Evolutionary conservation across 148 eudicot genomes (phyloP).

Genomic region (Agrostemma githago): DNA sequence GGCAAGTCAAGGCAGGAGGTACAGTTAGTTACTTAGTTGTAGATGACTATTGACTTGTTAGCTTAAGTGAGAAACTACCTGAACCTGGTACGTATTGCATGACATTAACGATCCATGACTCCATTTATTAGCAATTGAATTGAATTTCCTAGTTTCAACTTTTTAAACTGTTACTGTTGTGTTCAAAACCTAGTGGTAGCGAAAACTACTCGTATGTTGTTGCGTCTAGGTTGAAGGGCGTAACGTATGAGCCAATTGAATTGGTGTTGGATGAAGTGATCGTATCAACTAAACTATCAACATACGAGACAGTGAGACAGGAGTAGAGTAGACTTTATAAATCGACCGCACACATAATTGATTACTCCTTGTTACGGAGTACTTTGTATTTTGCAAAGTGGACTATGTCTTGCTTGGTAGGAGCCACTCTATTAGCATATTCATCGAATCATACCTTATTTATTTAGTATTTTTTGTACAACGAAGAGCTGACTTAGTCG

Average conservation of each 20-base stretch:
- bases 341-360: neutral
- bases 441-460: neutral
- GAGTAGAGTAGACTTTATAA: neutral
- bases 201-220: too few relatives aligned
- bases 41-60: conserved; percentile 3
- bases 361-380: neutral
- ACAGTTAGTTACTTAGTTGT: neutral
- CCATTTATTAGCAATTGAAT: neutral
- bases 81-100: neutral
- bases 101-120: neutral
- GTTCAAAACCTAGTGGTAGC: too few relatives aligned
- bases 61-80: neutral
- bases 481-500: too few relatives aligned
- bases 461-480: too few relatives aligned
- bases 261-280: neutral
- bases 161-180: too few relatives aligned
- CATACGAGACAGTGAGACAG: neutral
- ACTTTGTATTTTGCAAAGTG: neutral
- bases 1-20: conserved; percentile 6
- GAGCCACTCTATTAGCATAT: neutral
- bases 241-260: neutral
- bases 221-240: too few relatives aligned
- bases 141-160: too few relatives aligned
- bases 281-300: neutral
- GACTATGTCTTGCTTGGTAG: neutral